A percentile compares a stretch with the other conserved stretches of the same genome.
These are phyloP conservation scores for Calvatia gigantea DNA, from an alignment of 768 basidiomycete genomes.

Conservation along the genomic window DNA sequence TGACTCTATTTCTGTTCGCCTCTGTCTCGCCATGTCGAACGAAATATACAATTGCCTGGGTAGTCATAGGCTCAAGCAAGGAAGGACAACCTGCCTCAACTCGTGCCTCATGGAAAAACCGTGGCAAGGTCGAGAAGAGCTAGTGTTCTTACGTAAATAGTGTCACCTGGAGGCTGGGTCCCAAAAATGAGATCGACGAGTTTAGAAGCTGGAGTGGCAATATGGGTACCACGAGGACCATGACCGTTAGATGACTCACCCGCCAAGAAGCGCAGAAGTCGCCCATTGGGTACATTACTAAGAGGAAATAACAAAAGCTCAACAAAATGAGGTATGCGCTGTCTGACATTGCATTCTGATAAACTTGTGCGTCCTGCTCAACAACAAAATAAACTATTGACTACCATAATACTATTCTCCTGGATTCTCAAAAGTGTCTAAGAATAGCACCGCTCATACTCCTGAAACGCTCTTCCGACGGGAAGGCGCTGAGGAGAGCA, in stretches of 20 bases:
- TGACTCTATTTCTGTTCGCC: slow-evolving; percentile 55
- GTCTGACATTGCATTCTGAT: background rate
- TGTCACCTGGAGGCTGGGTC: no score
- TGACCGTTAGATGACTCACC: no score
- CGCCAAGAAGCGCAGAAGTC: no score
- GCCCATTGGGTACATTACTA: background rate
- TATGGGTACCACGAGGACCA: no score
- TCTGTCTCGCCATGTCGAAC: slow-evolving; percentile 80
- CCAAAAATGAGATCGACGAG: no score
- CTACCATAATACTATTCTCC: background rate
- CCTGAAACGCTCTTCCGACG: slow-evolving; percentile 58
- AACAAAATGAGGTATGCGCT: no score
- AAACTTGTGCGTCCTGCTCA: background rate
- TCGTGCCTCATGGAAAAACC: background rate
- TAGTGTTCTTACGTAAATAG: slow-evolving; percentile 6
- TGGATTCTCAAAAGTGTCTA: slow-evolving; percentile 32
- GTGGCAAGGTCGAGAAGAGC: background rate
- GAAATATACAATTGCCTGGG: slow-evolving; percentile 48
- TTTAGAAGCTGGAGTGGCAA: no score
- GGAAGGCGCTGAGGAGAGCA: slow-evolving; percentile 42
- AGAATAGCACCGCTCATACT: slow-evolving; percentile 47
- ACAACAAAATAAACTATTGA: background rate
- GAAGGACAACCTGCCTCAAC: background rate
- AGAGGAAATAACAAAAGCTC: no score
- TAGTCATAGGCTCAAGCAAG: slow-evolving; percentile 8